A percentile compares a stretch with the other conserved stretches of the same genome.
These are phyloP conservation scores for Mediolabrus comicus DNA, from an alignment of 108 stramenopile genomes.

Conservation along the genomic window DNA sequence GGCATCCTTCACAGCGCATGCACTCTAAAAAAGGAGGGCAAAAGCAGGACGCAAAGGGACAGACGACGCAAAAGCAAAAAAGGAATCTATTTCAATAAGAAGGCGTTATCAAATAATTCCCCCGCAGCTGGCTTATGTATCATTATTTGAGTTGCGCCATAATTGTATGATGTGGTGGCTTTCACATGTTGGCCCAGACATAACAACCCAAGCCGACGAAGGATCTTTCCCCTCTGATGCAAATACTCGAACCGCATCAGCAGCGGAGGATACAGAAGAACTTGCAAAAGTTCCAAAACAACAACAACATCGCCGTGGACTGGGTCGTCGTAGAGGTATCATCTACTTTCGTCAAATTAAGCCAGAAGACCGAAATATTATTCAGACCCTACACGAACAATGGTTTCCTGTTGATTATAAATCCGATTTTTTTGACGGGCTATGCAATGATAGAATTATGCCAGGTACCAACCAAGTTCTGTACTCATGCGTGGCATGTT, in stretches of 20 bases:
- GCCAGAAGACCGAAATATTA: conserved; percentile 48
- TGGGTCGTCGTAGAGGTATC: conserved; percentile 19
- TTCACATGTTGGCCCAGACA: too few relatives aligned
- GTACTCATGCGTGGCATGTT: conserved; percentile 10
- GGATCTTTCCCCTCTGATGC: too few relatives aligned
- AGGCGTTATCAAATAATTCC: too few relatives aligned
- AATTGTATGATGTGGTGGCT: background rate
- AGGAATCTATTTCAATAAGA: too few relatives aligned
- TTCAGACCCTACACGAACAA: conserved; percentile 63
- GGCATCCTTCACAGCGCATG: too few relatives aligned
- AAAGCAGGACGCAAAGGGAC: too few relatives aligned
- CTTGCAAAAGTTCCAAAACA: background rate
- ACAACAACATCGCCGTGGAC: background rate
- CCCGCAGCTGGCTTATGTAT: too few relatives aligned
- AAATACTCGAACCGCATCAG: too few relatives aligned
- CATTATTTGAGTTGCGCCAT: too few relatives aligned
- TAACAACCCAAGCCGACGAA: background rate
- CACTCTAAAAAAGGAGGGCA: too few relatives aligned
- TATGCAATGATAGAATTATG: background rate
- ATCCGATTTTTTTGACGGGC: conserved; percentile 61
- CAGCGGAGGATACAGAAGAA: too few relatives aligned
- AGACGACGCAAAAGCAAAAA: too few relatives aligned
- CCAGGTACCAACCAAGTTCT: background rate
- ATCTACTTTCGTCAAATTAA: conserved; percentile 57
- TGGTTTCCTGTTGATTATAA: conserved; percentile 81